A percentile compares a stretch with the other conserved stretches of the same genome.
Evolutionary conservation across 106 monocot genomes (phyloP).

Genomic region (Hemerocallis citrina): DNA sequence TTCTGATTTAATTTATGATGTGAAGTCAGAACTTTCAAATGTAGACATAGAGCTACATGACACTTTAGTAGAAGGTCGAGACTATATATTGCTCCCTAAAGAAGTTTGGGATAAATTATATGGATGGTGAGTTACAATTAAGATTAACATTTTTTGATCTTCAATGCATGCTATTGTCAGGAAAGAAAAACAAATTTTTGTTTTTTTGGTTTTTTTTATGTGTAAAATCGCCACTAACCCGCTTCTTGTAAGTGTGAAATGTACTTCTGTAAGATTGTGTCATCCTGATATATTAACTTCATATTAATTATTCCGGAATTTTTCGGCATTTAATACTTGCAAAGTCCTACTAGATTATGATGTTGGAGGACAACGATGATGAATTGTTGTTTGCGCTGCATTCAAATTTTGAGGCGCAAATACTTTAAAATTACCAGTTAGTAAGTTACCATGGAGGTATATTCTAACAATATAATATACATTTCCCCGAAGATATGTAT

Average conservation of each 20-base stretch:
- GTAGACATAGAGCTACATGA: slow-evolving; percentile 89
- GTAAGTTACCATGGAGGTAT: not conserved
- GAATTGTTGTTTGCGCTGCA: no score
- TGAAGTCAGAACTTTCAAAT: slow-evolving; percentile 68
- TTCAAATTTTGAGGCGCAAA: no score
- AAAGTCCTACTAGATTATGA: no score
- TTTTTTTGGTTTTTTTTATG: not conserved
- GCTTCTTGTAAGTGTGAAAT: not conserved
- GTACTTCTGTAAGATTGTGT: no score
- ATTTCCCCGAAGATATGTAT: no score
- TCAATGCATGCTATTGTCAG: not conserved
- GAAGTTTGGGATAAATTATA: slow-evolving; percentile 86
- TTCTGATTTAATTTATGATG: slow-evolving; percentile 75
- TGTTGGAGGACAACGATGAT: no score
- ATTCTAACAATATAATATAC: not conserved
- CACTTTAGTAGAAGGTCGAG: slow-evolving; percentile 85
- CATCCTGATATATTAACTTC: no score
- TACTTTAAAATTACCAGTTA: no score
- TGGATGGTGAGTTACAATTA: slow-evolving; percentile 63
- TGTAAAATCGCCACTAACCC: no score
- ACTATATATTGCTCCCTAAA: slow-evolving; percentile 95
- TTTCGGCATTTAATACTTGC: no score
- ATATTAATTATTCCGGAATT: no score
- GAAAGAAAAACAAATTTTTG: no score
- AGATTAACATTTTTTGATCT: not conserved